Evolutionary conservation across 2,329 filamentous ascomycete species (phyloP), one percentile per base, ranked within the genome.

Genomic region (Ustulina deusta): DNA sequence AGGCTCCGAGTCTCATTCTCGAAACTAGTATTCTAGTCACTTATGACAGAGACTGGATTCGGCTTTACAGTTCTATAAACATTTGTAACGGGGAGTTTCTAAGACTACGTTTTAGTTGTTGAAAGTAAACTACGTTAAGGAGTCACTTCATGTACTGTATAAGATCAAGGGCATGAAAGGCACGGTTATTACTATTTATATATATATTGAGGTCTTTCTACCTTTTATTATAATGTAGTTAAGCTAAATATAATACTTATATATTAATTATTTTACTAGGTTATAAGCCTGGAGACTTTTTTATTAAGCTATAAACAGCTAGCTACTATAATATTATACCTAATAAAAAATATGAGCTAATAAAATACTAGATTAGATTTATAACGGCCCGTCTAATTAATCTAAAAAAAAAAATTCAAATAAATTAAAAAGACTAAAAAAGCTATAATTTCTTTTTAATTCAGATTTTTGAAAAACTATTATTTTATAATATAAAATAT

Each of bases 211-310:
- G n/a, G n/a, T n/a, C 25, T 17, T 29, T 25, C 46, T 17, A 29
- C 27, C n/a, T n/a, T n/a, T n/a, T n/a, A n/a, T 34, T n/a, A 49
- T 6, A 6, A 27, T 27, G n/a, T n/a, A 27, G 3, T 2, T 22
- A 46, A 46, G 9, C n/a, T 46, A 22, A 46, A 46, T 46, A 46
- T 25, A 22, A 49, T 13, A 10, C 22, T 27, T 27, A 49, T 51
- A 51, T 51, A 32, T n/a, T 6, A 32, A n/a, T n/a, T n/a, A 51
- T 51, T 51, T 51, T n/a, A 51, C 3, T 10, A 51, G 27, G 48
- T 51, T 51, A 51, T 51, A 51, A 51, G 48, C 48, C 27, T 10
- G 27, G 27, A 34, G 15, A n/a, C 22, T 49, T 32, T 51, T 51
- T 32, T 32, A 51, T 10, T 51, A 51, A 51, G 15, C 13, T 32